Conservation (phyloP, 2,329 filamentous ascomycete genomes). For the Shiraia sp. region DNA sequence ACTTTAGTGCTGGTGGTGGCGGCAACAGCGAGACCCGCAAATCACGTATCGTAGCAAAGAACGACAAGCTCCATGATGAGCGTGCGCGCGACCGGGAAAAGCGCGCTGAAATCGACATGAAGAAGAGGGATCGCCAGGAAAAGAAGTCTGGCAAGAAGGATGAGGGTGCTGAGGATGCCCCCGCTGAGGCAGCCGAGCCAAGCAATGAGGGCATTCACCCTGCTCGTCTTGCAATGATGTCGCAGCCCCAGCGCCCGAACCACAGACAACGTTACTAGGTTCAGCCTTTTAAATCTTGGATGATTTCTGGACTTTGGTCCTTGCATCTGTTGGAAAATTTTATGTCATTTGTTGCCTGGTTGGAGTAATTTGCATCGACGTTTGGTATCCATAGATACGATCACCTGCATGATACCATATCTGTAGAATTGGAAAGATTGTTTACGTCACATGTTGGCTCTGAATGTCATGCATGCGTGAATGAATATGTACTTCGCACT, state of each 20-base stretch:
- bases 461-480: no score
- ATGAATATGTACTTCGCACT: no score
- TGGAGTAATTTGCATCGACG: background rate
- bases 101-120: constrained; percentile 47
- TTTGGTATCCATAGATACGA: background rate
- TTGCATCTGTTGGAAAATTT: background rate
- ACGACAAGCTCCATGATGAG: constrained; percentile 77
- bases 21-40: constrained; percentile 73
- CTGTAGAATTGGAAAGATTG: constrained; percentile 4
- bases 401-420: constrained; percentile 3
- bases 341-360: background rate
- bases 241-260: constrained; percentile 14
- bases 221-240: constrained; percentile 43
- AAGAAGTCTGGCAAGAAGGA: constrained; percentile 42
- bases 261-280: constrained; percentile 29
- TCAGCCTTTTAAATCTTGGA: background rate
- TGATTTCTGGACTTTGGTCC: background rate
- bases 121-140: constrained; percentile 46
- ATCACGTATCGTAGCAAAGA: constrained; percentile 82
- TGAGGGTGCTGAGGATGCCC: constrained; percentile 12
- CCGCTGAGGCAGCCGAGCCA: constrained; percentile 19
- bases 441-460: no score
- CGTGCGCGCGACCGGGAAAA: constrained; percentile 57
- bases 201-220: constrained; percentile 43
- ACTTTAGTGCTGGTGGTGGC: constrained; percentile 75